Base-by-base conservation (phyloP, 495 filamentous ascomycete species). In the Aspergillus carlsbadensis region DNA sequence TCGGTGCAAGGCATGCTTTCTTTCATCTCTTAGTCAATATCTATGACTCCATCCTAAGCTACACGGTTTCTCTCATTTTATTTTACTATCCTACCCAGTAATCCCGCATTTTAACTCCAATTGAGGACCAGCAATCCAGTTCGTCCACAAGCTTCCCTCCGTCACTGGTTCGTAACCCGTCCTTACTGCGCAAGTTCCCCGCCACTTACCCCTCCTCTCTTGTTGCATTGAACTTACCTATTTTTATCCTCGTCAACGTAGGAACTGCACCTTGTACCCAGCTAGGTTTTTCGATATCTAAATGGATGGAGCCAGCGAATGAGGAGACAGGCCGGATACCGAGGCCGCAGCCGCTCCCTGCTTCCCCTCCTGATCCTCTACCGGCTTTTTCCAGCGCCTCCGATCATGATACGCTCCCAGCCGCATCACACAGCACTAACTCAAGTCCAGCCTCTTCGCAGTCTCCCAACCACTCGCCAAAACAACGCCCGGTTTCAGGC, bases 251-350 rank as follows among this genome's bases (percentile, higher is more conserved):
- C 33, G 62, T 45, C 33, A 41, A 40, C 34, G 43, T 31, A 56
- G 59, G 47, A 40, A 39, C 37, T 18, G 6, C 29, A 39, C 20
- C 34, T 54, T 47, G 21, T 44, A 54, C 40, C 10, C 46, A 44
- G 39, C 37, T 45, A 13, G 44, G 20, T 22, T 45, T 15, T 29
- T 37, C 48, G 62, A 55, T 34, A 68, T 65, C 66, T 73, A 65
- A 54, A 80, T 80, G 77, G 75, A 80, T 80, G 77, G 77, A 78
- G 68, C 62, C 70, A 66, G 71, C 68, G 63, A 67, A 65, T 74
- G 70, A 76, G 72, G 74, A 75, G 65, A 70, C 68, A 60, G 65
- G 61, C 54, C 60, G 53, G 64, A 63, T 67, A 65, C 57, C 66
- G 53, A 60, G 48, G 59, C 65, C 59, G 53, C 69, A 66, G 40